Percentiles rank a stretch among this genome's conserved stretches.
These are phyloP conservation scores for Erucastrum elatum DNA, from an alignment of 345 rosid species.

Conservation along the genomic window DNA sequence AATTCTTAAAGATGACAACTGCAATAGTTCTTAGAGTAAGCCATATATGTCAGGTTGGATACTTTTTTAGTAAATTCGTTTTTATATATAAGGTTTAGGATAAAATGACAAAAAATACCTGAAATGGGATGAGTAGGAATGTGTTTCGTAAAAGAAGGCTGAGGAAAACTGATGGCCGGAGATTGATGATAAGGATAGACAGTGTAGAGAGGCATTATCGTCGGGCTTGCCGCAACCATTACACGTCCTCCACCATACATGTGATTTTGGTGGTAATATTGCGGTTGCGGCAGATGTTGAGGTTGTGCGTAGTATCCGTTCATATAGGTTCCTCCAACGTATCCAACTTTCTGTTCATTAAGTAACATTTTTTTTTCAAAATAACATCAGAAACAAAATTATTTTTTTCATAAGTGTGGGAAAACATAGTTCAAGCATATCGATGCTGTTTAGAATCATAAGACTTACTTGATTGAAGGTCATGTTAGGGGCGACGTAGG, in stretches of 20 bases:
- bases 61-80: not conserved
- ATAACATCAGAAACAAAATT: not conserved
- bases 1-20: not conserved
- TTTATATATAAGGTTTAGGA: not conserved
- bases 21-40: not conserved
- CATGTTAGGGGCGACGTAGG: constrained; percentile 64
- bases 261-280: constrained; percentile 34
- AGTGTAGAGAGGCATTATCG: constrained; percentile 80
- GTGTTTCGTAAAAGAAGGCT: constrained; percentile 65
- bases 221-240: constrained; percentile 60
- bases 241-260: constrained; percentile 53
- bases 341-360: constrained; percentile 62
- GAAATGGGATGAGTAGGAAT: constrained; percentile 48
- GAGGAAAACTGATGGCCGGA: constrained; percentile 74
- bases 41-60: not conserved
- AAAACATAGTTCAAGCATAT: not conserved
- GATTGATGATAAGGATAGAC: constrained; percentile 69
- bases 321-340: constrained; percentile 72
- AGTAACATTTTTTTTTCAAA: not conserved
- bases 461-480: constrained; percentile 69
- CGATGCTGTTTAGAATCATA: not conserved
- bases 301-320: constrained; percentile 56
- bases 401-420: not conserved
- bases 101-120: constrained; percentile 46
- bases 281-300: constrained; percentile 26